Conservation (phyloP, 768 basidiomycete genomes). For the Rhodotorula diobovata region DNA sequence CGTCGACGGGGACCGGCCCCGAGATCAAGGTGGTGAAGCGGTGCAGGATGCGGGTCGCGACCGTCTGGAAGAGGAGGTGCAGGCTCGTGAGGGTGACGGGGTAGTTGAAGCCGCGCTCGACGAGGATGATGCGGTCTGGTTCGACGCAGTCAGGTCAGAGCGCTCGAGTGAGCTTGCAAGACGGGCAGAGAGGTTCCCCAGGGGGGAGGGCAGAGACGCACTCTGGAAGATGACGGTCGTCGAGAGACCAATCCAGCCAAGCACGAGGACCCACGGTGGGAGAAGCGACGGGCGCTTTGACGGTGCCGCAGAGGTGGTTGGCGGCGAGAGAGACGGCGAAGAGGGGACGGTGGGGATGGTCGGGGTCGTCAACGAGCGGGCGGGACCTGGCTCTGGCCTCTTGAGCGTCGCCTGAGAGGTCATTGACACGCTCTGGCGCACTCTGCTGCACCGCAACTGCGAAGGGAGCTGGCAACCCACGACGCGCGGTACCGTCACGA, state of each 20-base stretch:
- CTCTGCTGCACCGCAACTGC: too few species aligned
- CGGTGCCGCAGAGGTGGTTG: neutral
- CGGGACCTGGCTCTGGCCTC: too few species aligned
- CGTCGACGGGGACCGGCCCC: conserved; percentile 52
- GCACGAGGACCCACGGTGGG: neutral
- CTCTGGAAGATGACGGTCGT: conserved; percentile 23
- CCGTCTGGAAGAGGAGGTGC: conserved; percentile 47
- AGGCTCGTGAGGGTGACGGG: conserved; percentile 63
- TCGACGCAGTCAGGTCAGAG: neutral
- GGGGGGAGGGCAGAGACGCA: neutral
- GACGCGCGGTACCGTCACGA: too few species aligned
- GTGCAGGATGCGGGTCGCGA: conserved; percentile 72
- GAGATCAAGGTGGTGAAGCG: conserved; percentile 75
- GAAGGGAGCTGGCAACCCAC: too few species aligned
- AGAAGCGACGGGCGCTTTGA: neutral
- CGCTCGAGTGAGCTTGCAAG: too few species aligned
- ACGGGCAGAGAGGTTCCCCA: neutral
- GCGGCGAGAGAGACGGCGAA: neutral
- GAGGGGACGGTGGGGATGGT: too few species aligned
- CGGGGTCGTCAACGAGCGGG: neutral
- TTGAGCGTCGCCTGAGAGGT: too few species aligned
- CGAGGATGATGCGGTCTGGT: conserved; percentile 40
- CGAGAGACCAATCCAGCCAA: conserved; percentile 17
- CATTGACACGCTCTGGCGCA: too few species aligned
- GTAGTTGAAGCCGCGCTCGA: conserved; percentile 67